Evolutionary conservation across 2,329 filamentous ascomycete species (phyloP), one percentile per base, ranked within the genome.

Genomic region (Colletotrichum spaethianum): DNA sequence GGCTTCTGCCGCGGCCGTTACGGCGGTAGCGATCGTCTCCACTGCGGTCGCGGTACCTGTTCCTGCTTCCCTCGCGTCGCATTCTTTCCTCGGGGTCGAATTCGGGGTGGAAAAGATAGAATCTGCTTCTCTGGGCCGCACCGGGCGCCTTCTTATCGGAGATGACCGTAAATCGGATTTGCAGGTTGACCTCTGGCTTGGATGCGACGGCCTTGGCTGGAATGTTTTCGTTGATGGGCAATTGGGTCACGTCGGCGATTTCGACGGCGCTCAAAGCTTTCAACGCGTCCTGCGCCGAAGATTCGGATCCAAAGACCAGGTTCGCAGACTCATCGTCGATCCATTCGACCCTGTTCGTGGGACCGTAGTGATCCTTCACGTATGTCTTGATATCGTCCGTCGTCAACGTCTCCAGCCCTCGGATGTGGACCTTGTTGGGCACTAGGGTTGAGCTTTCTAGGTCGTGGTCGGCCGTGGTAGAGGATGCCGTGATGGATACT

Each of bases 311-410:
- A 83, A 96, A 98, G 63, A 97, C 82, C 64, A 98, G 86, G 79
- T 98, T 98, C 74, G 94, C 94, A 0, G 94, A 96, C 8, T 90
- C 92, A 81, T 99, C 96, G 80, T 98, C 94, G 75, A 99, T 94
- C 96, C 96, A 99, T 83, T 98, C 95, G 74, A 98, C 86, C 73
- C 89, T 88, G 67, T 89, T 85, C 68, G 91, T 85, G 18, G 82
- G 80, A 44, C 86, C 83, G 77, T 89, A 94, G 80, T 96, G 89
- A 74, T 93, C 88, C 59, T 86, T 83, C 11, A 94, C 90, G 77
- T 95, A 98, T 71, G 88, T 86, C 76, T 93, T 92, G 76, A 98
- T 92, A 74, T 98, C 91, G 67, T 91, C 88, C 36, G 95, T 95
- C 40, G 93, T 94, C 79, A 98, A 86, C 53, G 92, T 90, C 78